Conservation (phyloP, 2,329 filamentous ascomycete species). For the Rutstroemia sp. region DNA sequence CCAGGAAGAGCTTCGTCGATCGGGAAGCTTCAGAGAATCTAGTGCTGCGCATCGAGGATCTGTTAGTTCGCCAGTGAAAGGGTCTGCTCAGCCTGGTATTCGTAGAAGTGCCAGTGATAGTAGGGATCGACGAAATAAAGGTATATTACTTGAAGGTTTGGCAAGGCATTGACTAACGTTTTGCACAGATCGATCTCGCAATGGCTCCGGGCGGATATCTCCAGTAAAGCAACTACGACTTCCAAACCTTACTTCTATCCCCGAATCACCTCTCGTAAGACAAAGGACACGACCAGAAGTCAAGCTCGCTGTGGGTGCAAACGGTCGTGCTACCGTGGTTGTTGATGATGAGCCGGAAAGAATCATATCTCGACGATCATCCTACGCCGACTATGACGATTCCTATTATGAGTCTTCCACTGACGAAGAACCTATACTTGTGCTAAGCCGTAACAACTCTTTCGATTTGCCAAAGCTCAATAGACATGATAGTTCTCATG, state of each 20-base stretch:
- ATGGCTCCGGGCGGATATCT: slow-evolving; percentile 32
- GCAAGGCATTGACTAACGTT: slow-evolving; percentile 10
- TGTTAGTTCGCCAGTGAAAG: slow-evolving; percentile 27
- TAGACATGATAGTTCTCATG: slow-evolving; percentile 19
- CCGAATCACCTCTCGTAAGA: slow-evolving; percentile 38
- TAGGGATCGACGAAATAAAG: slow-evolving; percentile 19
- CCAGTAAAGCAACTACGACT: slow-evolving; percentile 43
- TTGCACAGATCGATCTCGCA: slow-evolving; percentile 15
- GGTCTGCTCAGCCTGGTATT: slow-evolving; percentile 21
- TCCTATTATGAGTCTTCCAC: slow-evolving; percentile 46
- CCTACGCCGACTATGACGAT: slow-evolving; percentile 33
- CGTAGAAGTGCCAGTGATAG: slow-evolving; percentile 27
- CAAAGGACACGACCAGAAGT: slow-evolving; percentile 44
- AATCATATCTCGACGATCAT: slow-evolving; percentile 14
- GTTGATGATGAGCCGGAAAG: slow-evolving; percentile 19
- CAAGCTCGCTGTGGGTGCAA: slow-evolving; percentile 56
- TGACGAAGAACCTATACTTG: slow-evolving; percentile 58
- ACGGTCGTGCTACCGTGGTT: slow-evolving; percentile 38
- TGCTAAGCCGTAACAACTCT: slow-evolving; percentile 52
- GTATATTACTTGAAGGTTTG: slow-evolving; percentile 10
- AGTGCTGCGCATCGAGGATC: slow-evolving; percentile 19
- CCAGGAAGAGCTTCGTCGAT: slow-evolving; percentile 25
- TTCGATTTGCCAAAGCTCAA: slow-evolving; percentile 33
- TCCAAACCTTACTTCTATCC: slow-evolving; percentile 50
- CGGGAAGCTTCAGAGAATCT: slow-evolving; percentile 20